Percentiles rank a stretch among this genome's conserved stretches.
Conservation (phyloP, 1,284 basidiomycete species). For the Meripilus lineatus region DNA sequence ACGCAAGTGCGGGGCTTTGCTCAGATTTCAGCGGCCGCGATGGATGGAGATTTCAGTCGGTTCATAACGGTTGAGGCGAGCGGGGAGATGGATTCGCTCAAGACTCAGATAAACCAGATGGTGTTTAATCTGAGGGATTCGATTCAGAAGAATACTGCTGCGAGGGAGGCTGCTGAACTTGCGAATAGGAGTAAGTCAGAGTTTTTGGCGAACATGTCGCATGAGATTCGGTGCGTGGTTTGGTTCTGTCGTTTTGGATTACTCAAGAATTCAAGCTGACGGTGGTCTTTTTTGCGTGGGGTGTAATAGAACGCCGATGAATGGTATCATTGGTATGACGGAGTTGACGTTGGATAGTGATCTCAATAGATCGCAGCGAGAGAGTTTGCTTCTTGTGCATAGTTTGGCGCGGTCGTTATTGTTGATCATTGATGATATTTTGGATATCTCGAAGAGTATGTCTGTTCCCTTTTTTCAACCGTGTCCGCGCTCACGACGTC, state of each 20-base stretch:
- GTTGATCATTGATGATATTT: constrained; percentile 96
- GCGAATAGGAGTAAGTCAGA: constrained; percentile 97
- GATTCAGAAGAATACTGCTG: constrained; percentile 99
- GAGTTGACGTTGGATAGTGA: constrained; percentile 95
- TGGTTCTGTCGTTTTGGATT: not conserved
- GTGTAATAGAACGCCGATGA: constrained; percentile 91
- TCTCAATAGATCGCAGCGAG: constrained; percentile 83
- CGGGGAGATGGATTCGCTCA: constrained; percentile 99
- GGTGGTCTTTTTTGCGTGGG: not conserved
- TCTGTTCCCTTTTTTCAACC: constrained; percentile 15
- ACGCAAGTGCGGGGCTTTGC: constrained; percentile 99
- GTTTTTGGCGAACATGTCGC: constrained; percentile 98
- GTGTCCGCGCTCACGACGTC: constrained; percentile 3
- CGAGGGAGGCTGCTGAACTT: constrained; percentile 95
- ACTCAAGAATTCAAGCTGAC: not conserved
- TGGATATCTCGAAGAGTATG: constrained; percentile 97
- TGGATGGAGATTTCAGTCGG: constrained; percentile 97
- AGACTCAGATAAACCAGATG: constrained; percentile 99
- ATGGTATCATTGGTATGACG: constrained; percentile 99
- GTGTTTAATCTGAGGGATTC: constrained; percentile 96
- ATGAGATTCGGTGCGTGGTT: constrained; percentile 78
- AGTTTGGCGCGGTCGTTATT: constrained; percentile 91
- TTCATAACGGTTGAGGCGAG: constrained; percentile 99
- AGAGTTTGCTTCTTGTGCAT: constrained; percentile 95
- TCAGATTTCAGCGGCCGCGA: constrained; percentile 97